A percentile compares a stretch with the other conserved stretches of the same genome.
phyloP scores from a whole-genome alignment of 495 filamentous ascomycete species.

The Aspergillus campestris region DNA sequence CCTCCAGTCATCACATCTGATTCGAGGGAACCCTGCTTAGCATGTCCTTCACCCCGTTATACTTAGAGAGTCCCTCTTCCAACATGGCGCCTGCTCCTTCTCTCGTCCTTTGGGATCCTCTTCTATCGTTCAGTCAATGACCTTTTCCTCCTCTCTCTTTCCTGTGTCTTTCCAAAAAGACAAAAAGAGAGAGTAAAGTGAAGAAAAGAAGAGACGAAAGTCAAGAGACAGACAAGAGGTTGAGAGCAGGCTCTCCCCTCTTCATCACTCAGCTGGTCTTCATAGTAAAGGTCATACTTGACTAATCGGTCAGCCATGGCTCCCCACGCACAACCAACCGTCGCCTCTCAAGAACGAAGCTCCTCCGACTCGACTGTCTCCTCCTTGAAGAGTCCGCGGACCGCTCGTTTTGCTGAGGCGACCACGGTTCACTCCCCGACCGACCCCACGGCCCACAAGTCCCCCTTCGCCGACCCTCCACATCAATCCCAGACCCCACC shows the following conservation, averaged over 20 bases:
- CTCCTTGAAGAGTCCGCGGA: slow-evolving; percentile 69
- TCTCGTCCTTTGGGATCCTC: too few relatives aligned
- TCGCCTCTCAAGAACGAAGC: slow-evolving; percentile 16
- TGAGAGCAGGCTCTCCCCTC: slow-evolving; percentile 33
- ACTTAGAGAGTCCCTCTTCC: too few relatives aligned
- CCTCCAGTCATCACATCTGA: too few relatives aligned
- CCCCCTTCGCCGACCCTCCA: slow-evolving; percentile 64
- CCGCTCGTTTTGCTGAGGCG: slow-evolving; percentile 84
- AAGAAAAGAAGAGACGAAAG: slow-evolving; percentile 5
- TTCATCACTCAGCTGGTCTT: slow-evolving; percentile 9
- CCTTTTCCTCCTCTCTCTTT: background rate
- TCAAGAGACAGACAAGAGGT: background rate
- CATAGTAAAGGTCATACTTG: background rate
- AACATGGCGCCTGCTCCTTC: too few relatives aligned
- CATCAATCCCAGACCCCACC: slow-evolving; percentile 38
- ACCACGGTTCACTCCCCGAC: slow-evolving; percentile 82
- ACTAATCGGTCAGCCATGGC: slow-evolving; percentile 25
- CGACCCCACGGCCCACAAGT: slow-evolving; percentile 43
- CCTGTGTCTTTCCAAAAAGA: background rate
- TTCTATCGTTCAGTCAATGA: background rate
- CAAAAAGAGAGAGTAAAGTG: slow-evolving; percentile 1
- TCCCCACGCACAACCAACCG: slow-evolving; percentile 13
- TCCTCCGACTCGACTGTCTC: slow-evolving; percentile 41
- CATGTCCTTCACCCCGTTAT: too few relatives aligned
- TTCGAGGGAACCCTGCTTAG: too few relatives aligned